Conservation (phyloP, 345 rosid species). For the Geranium rotundifolium region DNA sequence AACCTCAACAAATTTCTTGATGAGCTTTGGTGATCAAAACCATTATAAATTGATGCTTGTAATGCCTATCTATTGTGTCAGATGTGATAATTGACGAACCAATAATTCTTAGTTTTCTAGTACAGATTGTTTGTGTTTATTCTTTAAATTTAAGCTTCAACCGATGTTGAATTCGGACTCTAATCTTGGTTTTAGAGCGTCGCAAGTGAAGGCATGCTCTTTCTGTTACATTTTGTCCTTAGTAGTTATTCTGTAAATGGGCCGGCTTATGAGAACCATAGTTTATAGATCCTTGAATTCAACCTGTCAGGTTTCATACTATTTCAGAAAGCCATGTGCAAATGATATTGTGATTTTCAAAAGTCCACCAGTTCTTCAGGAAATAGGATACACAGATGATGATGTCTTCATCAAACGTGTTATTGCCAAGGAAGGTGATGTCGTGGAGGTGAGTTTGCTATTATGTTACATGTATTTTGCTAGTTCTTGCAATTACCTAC, state of each 20-base stretch:
- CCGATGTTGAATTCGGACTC: too few relatives aligned
- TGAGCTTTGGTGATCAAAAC: not conserved
- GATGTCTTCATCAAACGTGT: conserved; percentile 79
- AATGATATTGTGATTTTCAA: conserved; percentile 76
- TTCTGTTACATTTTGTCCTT: not conserved
- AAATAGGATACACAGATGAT: conserved; percentile 43
- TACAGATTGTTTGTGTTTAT: not conserved
- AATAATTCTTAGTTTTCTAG: too few relatives aligned
- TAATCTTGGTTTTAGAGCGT: too few relatives aligned
- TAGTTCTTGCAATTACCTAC: too few relatives aligned
- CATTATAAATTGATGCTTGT: not conserved
- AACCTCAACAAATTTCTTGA: not conserved
- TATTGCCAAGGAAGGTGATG: conserved; percentile 81
- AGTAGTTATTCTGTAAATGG: not conserved
- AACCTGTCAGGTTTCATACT: conserved; percentile 53
- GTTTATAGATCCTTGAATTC: not conserved
- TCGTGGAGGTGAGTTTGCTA: conserved; percentile 55
- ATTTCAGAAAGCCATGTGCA: conserved; percentile 78
- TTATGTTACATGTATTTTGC: not conserved
- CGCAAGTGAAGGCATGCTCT: too few relatives aligned
- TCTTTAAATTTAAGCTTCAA: too few relatives aligned
- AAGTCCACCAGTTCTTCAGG: conserved; percentile 72
- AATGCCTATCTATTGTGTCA: not conserved
- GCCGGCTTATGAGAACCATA: not conserved
- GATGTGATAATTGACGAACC: not conserved